These are phyloP conservation scores for Musa acuminata DNA, from an alignment of 176 grass and related monocot species.

Conservation along the genomic window DNA sequence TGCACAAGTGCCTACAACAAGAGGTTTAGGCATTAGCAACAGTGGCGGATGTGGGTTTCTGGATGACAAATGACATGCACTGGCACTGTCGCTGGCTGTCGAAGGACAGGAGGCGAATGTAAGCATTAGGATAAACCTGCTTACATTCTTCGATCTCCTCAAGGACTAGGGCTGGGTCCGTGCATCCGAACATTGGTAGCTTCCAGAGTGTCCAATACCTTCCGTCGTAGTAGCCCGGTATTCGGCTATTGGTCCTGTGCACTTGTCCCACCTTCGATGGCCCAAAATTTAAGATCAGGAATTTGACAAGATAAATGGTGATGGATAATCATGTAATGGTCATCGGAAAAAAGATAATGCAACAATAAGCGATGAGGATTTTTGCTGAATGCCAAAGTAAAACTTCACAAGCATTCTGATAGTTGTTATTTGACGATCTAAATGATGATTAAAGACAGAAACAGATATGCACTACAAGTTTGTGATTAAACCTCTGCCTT, in stretches of 20 bases:
- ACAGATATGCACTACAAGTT: too few species aligned
- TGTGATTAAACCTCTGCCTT: too few species aligned
- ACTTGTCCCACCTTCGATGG: conserved; percentile 28
- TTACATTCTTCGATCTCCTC: conserved; percentile 40
- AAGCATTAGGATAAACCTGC: conserved; percentile 42
- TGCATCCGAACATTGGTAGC: conserved; percentile 61
- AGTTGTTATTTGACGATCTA: too few species aligned
- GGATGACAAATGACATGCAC: conserved; percentile 56
- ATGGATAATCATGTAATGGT: background rate
- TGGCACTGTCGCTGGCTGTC: conserved; percentile 51
- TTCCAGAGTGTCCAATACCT: conserved; percentile 70
- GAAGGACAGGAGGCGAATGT: conserved; percentile 44
- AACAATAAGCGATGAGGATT: too few species aligned
- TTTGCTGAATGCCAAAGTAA: too few species aligned
- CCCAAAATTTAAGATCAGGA: conserved; percentile 1
- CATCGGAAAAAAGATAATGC: background rate
- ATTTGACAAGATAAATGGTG: background rate
- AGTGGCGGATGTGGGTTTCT: conserved; percentile 15
- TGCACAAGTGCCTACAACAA: too few species aligned
- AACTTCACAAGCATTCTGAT: too few species aligned
- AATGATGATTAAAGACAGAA: too few species aligned
- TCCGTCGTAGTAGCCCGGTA: conserved; percentile 65
- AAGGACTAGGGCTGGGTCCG: conserved; percentile 38
- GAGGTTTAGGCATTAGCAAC: background rate
- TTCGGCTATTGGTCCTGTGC: conserved; percentile 39